These are phyloP conservation scores for Pleurotus pulmonarius DNA, from an alignment of 768 basidiomycete species.

Conservation along the genomic window DNA sequence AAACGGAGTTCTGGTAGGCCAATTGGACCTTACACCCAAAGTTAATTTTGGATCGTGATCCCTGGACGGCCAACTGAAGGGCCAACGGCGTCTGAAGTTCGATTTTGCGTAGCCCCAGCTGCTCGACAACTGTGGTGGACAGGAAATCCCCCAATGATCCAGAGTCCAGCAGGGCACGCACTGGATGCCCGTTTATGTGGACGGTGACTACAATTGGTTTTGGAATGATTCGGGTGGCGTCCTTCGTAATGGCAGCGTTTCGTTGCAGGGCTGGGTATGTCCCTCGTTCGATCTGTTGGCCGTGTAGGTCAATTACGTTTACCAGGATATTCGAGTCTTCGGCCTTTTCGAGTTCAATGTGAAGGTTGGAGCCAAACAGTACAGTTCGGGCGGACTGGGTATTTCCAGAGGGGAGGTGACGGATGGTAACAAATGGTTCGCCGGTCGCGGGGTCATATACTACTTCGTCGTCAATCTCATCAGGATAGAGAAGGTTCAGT, in stretches of 20 bases:
- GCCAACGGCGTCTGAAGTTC: constrained; percentile 27
- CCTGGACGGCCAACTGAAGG: constrained; percentile 33
- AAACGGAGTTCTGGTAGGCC: constrained; percentile 27
- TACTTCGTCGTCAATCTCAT: background rate
- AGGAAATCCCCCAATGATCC: constrained; percentile 36
- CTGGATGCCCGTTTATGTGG: constrained; percentile 25
- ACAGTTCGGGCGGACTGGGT: background rate
- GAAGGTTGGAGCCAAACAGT: background rate
- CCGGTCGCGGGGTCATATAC: background rate
- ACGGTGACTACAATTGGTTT: constrained; percentile 26
- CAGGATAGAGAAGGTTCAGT: background rate
- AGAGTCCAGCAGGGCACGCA: constrained; percentile 29
- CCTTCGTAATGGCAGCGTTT: constrained; percentile 9
- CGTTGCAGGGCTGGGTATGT: constrained; percentile 4
- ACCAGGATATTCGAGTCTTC: background rate
- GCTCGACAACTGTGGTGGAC: constrained; percentile 28
- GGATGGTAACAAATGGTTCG: background rate
- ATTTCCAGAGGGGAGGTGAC: background rate
- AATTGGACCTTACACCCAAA: constrained; percentile 18
- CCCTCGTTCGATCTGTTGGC: background rate
- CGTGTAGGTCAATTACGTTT: background rate
- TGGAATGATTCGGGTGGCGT: constrained; percentile 16
- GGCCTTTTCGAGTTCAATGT: background rate
- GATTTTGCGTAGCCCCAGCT: constrained; percentile 22
- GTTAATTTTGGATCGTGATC: constrained; percentile 32